Conservation (phyloP, 2,329 filamentous ascomycete species). For the Diaporthe destruens region DNA sequence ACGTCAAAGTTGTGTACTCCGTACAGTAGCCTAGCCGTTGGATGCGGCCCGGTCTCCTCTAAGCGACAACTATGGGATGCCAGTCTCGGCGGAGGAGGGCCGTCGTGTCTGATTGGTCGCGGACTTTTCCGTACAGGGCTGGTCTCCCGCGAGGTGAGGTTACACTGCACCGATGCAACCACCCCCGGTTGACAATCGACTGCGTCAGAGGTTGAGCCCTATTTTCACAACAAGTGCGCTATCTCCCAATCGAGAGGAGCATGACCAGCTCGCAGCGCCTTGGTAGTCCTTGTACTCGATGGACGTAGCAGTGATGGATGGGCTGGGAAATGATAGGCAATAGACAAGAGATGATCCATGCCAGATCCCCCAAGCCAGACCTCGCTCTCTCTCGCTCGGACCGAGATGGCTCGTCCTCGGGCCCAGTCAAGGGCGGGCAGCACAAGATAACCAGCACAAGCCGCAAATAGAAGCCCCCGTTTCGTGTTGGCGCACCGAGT, state of each 20-base stretch:
- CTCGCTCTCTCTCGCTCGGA: not conserved
- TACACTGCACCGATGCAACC: slow-evolving; percentile 6
- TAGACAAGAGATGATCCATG: not conserved
- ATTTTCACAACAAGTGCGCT: not conserved
- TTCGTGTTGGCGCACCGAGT: not conserved
- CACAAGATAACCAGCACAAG: not conserved
- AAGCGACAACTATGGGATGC: not conserved
- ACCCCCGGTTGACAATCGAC: not conserved
- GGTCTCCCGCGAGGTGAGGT: not conserved
- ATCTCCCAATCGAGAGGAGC: not conserved
- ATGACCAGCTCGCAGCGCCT: not conserved
- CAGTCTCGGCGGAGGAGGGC: not conserved
- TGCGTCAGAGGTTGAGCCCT: not conserved
- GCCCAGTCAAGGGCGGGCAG: not conserved
- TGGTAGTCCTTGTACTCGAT: not conserved
- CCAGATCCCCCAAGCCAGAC: not conserved
- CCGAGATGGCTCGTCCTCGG: not conserved
- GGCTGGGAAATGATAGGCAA: not conserved
- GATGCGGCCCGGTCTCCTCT: slow-evolving; percentile 9
- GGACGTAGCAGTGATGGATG: too few species aligned
- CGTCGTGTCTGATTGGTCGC: not conserved
- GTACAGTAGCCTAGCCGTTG: slow-evolving; percentile 3
- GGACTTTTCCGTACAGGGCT: slow-evolving; percentile 14
- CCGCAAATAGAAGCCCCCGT: not conserved
- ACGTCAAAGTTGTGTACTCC: not conserved